Evolutionary conservation across 331 rosid species (phyloP).

Genomic region (Pyracantha coccinea): DNA sequence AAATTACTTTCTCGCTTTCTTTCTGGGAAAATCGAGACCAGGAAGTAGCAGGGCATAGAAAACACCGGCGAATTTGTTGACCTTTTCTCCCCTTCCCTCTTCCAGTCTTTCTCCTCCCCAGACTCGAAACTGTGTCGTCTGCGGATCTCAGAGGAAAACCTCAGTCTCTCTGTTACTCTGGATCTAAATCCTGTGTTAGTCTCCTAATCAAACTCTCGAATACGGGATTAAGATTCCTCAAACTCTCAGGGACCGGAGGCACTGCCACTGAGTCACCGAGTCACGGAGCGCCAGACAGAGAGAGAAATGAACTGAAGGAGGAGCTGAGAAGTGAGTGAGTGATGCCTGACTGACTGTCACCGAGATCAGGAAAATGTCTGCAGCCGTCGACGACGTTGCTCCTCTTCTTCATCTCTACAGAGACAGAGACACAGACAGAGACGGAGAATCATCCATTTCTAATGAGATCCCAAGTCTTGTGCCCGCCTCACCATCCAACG

Average conservation of each 20-base stretch:
- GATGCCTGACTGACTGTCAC: neutral
- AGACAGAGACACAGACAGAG: neutral
- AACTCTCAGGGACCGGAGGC: too few species aligned
- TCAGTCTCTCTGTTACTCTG: neutral
- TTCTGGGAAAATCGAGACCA: constrained; percentile 8
- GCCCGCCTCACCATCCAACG: constrained; percentile 13
- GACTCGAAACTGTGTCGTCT: neutral
- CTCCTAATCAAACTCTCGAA: neutral
- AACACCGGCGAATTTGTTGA: neutral
- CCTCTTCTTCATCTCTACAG: neutral
- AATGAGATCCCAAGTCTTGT: constrained; percentile 20
- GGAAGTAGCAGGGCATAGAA: neutral
- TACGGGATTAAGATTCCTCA: neutral
- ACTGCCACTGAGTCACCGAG: too few species aligned
- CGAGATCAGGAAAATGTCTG: constrained; percentile 25
- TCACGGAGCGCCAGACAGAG: too few species aligned
- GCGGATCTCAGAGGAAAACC: neutral
- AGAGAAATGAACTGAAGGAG: too few species aligned
- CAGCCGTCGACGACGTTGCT: constrained; percentile 16
- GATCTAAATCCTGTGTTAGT: constrained; percentile 1
- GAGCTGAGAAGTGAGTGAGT: neutral
- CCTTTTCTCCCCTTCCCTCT: neutral
- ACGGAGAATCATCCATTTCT: neutral
- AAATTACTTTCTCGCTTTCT: neutral
- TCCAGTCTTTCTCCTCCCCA: neutral